These are phyloP conservation scores for Boletus nobilissimus DNA, from an alignment of 1,284 basidiomycete species.

Conservation along the genomic window DNA sequence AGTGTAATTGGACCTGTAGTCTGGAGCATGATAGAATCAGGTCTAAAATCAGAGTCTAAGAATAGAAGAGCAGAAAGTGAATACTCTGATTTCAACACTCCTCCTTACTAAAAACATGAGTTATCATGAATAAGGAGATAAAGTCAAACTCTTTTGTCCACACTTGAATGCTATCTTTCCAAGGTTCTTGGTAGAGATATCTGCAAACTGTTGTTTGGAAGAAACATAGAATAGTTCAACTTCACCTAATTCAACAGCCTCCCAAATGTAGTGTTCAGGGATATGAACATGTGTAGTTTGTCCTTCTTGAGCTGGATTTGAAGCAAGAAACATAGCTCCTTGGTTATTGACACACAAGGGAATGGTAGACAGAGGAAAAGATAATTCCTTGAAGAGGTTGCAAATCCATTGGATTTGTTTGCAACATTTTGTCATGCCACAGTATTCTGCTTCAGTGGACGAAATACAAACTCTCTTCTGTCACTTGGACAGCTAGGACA, in stretches of 20 bases:
- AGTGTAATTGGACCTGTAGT: too few species aligned
- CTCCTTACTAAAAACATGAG: background rate
- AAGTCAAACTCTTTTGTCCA: background rate
- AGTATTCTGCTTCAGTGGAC: background rate
- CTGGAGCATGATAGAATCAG: too few species aligned
- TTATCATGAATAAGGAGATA: background rate
- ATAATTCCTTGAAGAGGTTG: background rate
- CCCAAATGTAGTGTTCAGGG: background rate
- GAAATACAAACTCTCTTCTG: too few species aligned
- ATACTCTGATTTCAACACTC: background rate
- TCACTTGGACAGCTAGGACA: too few species aligned
- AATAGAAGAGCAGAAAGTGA: too few species aligned
- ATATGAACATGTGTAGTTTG: background rate
- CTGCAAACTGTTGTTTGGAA: background rate
- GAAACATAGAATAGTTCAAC: background rate
- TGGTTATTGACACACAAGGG: background rate
- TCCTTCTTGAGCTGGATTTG: background rate
- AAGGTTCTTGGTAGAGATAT: background rate
- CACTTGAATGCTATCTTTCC: background rate
- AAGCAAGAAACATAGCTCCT: background rate
- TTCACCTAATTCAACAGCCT: background rate
- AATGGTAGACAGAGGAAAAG: background rate
- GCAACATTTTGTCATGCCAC: background rate
- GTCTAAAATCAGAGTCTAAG: too few species aligned
- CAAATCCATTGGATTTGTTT: background rate